Evolutionary conservation across 2,329 filamentous ascomycete species (phyloP), one percentile per base, ranked within the genome.

Genomic region (Colletotrichum magnum): DNA sequence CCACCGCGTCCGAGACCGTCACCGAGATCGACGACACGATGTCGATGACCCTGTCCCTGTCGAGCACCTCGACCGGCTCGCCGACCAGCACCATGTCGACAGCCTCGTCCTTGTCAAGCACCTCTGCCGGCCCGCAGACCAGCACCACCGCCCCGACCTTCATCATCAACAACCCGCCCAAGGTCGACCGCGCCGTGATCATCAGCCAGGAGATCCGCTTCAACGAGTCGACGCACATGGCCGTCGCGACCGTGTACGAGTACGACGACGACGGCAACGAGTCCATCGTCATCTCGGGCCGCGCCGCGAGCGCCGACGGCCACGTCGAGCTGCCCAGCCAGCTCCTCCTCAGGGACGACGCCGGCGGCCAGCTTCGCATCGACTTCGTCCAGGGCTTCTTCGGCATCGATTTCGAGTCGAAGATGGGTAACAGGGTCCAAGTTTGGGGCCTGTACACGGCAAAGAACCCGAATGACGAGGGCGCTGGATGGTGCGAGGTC

Each of bases 221-320:
- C 18, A 53, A 28, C 21, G 18, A 50, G 3, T 15, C 18, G 15
- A 28, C 26, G 16, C 63, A 66, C 57, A 50, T 32, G 7, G 63
- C 63, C 26, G 24, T 50, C 36, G 18, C 61, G 24, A 48, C 13
- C 26, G 32, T 66, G 4, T 53, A 39, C 48, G 57, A 66, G 15
- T 13, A 50, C 16, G 12, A 51, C 10, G n/a, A 18, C 1, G 12
- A 18, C 0, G 16, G 18, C 5, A n/a, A 41, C 16, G 50, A 61
- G 28, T 26, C 5, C 21, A 43, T 62, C 62, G 18, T 52, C 66
- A 6, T 75, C 73, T 15, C 74, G 74, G 18, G 73, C 74, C 9
- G 58, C 72, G 51, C 77, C 76, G 10, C 76, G 76, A 1, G 69
- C 73, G 9, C 71, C 75, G 76, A 72, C 77, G 21, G 72, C 68